phyloP scores from a whole-genome alignment of 768 basidiomycete genomes.

The Macrolepiota dolichaula region DNA sequence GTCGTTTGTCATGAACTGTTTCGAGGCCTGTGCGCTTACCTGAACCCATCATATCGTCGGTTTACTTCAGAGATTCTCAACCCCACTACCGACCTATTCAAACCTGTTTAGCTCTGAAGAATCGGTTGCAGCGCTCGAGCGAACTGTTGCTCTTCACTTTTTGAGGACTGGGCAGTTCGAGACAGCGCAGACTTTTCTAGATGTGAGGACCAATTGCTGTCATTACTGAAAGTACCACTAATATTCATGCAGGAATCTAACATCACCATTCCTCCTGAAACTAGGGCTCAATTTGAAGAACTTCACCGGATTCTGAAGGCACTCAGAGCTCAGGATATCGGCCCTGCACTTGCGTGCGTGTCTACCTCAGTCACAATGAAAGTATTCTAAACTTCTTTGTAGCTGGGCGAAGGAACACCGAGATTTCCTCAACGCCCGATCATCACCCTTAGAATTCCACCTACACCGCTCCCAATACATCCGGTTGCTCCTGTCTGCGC shows the following conservation, averaged over 20 bases:
- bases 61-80: slow-evolving; percentile 51
- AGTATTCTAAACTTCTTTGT: slow-evolving; percentile 6
- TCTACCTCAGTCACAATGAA: background rate
- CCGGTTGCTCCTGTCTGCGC: slow-evolving; percentile 63
- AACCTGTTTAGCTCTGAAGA: slow-evolving; percentile 61
- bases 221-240: background rate
- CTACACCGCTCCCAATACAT: slow-evolving; percentile 91
- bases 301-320: slow-evolving; percentile 71
- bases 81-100: slow-evolving; percentile 61
- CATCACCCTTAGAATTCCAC: slow-evolving; percentile 84
- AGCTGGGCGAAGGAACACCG: slow-evolving; percentile 81
- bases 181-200: slow-evolving; percentile 69
- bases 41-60: background rate
- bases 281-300: slow-evolving; percentile 58
- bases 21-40: background rate
- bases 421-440: slow-evolving; percentile 59
- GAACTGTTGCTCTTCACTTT: slow-evolving; percentile 72
- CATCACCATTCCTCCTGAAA: slow-evolving; percentile 48
- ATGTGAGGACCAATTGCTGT: slow-evolving; percentile 40
- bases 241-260: slow-evolving; percentile 55
- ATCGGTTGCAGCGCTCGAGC: slow-evolving; percentile 61
- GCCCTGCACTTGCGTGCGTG: slow-evolving; percentile 71
- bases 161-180: slow-evolving; percentile 80
- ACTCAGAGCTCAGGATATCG: slow-evolving; percentile 61
- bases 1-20: slow-evolving; percentile 13